Base-by-base conservation (phyloP, 352 stramenopile genomes). In the Phytophthora europaea region DNA sequence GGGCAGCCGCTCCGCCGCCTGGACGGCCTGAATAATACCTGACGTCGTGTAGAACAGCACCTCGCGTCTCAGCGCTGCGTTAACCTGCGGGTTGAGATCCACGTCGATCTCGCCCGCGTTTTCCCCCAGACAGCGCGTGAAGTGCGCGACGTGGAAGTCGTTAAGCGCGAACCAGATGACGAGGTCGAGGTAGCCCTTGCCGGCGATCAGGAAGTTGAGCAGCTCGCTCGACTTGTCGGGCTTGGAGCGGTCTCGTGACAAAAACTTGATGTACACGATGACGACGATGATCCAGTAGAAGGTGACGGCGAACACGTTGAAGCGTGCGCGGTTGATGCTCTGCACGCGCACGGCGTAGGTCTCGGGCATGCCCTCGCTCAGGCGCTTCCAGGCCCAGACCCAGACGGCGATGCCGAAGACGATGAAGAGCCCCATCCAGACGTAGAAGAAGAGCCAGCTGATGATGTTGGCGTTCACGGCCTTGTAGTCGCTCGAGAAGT, bases 31-130 rank as follows among this genome's bases (percentile, higher is more conserved):
- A 52, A 97, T 92, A 59, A 98, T 97, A 16, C 92, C 92, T 26
- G 88, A 95, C 10, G 91, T 97, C 33, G 92, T 97, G 82, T 97
- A 97, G 71, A 94, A 96, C 4, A 98, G 79, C 70, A 98, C 91
- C 76, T 98, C 92, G 4, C 84, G 84, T 15, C 92, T 85, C 53
- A 98, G 65, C 36, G 90, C 92, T 6, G 88, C 87, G 64, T 98
- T 98, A 45, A 98, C 84, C 73, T 97, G 91, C 54, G 91, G 92
- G 69, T 93, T 94, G 22, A 97, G 67, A 63, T 96, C 88, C 12
- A 97, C 79, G 26, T 96, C 90, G 38, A 91, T 80, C 6, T 95
- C 85, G 15, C 88, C 81, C 4, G 84, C 62, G 48, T 80, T 78
- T 23, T 89, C 83, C 20, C 78, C 68, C 2, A 93, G 74, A 69